Evolutionary conservation across 306 rosid genomes (phyloP), one percentile per base, ranked within the genome.

Genomic region (Corylus americana): DNA sequence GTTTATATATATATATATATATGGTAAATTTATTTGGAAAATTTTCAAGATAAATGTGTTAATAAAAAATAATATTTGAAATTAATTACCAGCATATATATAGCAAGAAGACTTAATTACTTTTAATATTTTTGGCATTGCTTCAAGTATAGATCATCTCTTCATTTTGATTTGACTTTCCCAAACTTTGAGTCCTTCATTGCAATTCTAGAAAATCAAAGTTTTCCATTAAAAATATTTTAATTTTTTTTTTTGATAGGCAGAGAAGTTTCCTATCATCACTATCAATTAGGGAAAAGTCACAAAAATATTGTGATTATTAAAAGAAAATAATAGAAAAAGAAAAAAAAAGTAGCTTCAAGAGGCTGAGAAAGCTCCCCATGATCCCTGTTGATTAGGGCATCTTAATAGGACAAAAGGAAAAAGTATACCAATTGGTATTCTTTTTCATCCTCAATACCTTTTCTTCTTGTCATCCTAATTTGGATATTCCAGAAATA

Each of bases 381-480:
- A 20, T 8, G 48, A 70, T 76, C 85, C 87, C 81, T 71, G 59
- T 13, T 55, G 37, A 75, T 44, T 31, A 74, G 91, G 91, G 85
- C 80, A 86, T 25, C 55, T 7, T 20, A 79, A 83, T 22, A 70
- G 54, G 84, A 82, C 82, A 79, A 79, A 47, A 70, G 37, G 53
- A 6, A 67, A 71, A 68, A 75, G 50, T 29, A 55, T 42, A 47
- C 74, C 58, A 58, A 55, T 70, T 10, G 68, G 77, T 55, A 61
- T 59, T 70, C 80, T 31, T 35, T 48, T 71, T 84, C 87, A 50
- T 71, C 49, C 79, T 57, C 75, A 62, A 25, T 37, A 80, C 82
- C 69, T 84, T 78, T 58, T 70, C 72, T 77, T 79, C 66, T 71
- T 68, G 7, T 39, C 37, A 61, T 27, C 73, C 54, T 54, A 42